Percentiles rank a stretch among this genome's conserved stretches.
These are phyloP conservation scores for Penicillium sp. DNA, from an alignment of 2,329 filamentous ascomycete genomes.

Conservation along the genomic window DNA sequence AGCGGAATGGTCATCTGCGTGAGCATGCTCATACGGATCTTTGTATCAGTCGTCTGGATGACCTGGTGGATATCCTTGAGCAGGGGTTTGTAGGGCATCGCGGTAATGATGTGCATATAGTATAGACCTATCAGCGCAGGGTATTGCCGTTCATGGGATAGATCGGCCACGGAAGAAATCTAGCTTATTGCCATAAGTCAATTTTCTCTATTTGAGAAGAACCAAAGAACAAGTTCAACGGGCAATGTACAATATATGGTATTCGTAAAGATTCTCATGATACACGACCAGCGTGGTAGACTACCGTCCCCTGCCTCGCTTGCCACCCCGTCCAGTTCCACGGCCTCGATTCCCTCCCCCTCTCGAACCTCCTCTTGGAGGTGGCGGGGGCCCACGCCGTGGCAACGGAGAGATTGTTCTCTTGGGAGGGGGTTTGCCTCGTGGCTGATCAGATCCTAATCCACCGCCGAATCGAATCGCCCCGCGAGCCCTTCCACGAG, in stretches of 20 bases:
- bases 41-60: conserved; percentile 72
- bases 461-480: conserved; percentile 42
- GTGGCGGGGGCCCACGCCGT: conserved; percentile 14
- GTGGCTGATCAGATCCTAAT: conserved; percentile 26
- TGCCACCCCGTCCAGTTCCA: conserved; percentile 19
- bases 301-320: conserved; percentile 1
- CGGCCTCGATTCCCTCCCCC: conserved; percentile 24
- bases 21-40: conserved; percentile 78
- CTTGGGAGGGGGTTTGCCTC: conserved; percentile 10
- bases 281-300: conserved; percentile 1
- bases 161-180: too few species aligned
- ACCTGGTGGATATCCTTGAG: conserved; percentile 76
- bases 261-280: conserved; percentile 2
- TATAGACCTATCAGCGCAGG: background rate
- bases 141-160: too few species aligned
- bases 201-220: background rate
- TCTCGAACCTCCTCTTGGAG: conserved; percentile 8
- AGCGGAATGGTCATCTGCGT: conserved; percentile 73
- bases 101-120: conserved; percentile 21
- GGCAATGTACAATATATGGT: background rate
- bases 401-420: conserved; percentile 1
- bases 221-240: background rate
- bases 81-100: conserved; percentile 67
- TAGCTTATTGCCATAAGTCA: background rate
- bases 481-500: conserved; percentile 31